Conservation (phyloP, 176 grass and related monocot species). For the Panicum miliaceum region DNA sequence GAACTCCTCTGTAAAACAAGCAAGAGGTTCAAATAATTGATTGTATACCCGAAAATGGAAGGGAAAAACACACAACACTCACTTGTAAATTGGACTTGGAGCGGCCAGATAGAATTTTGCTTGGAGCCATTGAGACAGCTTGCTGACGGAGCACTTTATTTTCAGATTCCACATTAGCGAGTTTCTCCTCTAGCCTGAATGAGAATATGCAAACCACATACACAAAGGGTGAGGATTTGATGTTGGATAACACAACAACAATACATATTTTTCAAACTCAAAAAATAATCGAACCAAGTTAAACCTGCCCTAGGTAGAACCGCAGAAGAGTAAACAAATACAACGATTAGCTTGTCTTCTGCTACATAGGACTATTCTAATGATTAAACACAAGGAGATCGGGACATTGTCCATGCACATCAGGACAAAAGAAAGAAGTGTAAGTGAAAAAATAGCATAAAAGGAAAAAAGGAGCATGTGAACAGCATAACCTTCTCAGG, state of each 20-base stretch:
- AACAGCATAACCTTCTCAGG: conserved; percentile 69
- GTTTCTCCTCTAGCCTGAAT: conserved; percentile 94
- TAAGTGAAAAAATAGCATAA: not conserved
- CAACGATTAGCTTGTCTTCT: conserved; percentile 12
- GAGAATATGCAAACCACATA: conserved; percentile 44
- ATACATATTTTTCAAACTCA: not conserved
- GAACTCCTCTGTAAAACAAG: conserved; percentile 77
- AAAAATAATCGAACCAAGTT: not conserved
- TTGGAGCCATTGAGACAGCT: conserved; percentile 93
- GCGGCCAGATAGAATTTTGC: conserved; percentile 87
- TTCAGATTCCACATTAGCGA: conserved; percentile 97
- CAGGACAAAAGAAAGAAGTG: conserved; percentile 2
- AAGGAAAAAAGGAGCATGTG: conserved; percentile 30
- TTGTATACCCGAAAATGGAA: not conserved
- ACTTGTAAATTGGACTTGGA: conserved; percentile 94
- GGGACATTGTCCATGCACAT: conserved; percentile 14
- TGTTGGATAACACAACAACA: conserved; percentile 7
- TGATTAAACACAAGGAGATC: conserved; percentile 3
- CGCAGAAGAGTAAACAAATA: not conserved
- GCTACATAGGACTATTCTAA: not conserved
- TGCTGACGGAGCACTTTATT: conserved; percentile 99
- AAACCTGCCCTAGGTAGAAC: not conserved
- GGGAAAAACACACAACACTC: conserved; percentile 39
- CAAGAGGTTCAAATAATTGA: conserved; percentile 35
- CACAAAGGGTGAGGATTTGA: conserved; percentile 20